Evolutionary conservation across 2,329 filamentous ascomycete species (phyloP).

Genomic region (Pseudocercospora cruenta): DNA sequence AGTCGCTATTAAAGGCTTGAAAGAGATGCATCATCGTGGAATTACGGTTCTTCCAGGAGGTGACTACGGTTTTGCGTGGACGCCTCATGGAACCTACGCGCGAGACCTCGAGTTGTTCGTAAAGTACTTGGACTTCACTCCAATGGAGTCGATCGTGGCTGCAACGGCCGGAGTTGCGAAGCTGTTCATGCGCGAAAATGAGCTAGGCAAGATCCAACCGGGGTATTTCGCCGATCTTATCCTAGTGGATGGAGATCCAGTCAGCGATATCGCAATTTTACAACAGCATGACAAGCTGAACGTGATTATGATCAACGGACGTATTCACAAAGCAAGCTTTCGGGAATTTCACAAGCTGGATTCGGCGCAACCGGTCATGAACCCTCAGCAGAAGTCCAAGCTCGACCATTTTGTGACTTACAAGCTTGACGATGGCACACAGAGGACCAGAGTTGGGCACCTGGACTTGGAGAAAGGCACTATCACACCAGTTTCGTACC

Average conservation of each 20-base stretch:
- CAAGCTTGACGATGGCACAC: conserved; percentile 5
- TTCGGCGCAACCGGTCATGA: conserved; percentile 3
- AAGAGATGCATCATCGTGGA: conserved; percentile 52
- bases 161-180: conserved; percentile 56
- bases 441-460: not conserved
- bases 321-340: conserved; percentile 47
- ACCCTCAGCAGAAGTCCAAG: not conserved
- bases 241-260: conserved; percentile 54
- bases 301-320: conserved; percentile 54
- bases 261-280: conserved; percentile 56
- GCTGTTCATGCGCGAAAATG: conserved; percentile 50
- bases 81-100: conserved; percentile 53
- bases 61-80: conserved; percentile 55
- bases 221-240: conserved; percentile 55
- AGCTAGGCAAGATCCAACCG: conserved; percentile 53
- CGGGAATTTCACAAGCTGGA: conserved; percentile 25
- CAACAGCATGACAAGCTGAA: conserved; percentile 50
- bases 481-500: conserved; percentile 51
- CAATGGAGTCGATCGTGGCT: conserved; percentile 50
- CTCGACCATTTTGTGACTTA: conserved; percentile 9
- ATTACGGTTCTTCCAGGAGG: conserved; percentile 52
- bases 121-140: conserved; percentile 50
- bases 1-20: conserved; percentile 43
- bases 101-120: conserved; percentile 50
- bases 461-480: conserved; percentile 30